phyloP scores from a whole-genome alignment of 805 yeast genomes.

The Candida oleophila region DNA sequence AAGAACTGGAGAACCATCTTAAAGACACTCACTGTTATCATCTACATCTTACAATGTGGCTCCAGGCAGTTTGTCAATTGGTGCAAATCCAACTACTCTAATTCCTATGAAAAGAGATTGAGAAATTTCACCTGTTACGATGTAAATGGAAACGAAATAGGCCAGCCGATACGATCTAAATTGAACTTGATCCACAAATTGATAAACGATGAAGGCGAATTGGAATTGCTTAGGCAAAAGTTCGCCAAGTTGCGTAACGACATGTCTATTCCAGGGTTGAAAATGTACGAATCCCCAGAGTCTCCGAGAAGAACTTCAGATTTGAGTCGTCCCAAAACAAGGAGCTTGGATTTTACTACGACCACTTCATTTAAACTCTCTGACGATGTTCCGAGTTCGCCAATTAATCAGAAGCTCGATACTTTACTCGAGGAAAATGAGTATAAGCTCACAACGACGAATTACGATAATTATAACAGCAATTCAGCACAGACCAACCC shows the following conservation, averaged over 20 bases:
- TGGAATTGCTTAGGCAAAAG: conserved; percentile 40
- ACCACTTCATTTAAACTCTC: neutral
- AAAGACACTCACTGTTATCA: conserved; percentile 52
- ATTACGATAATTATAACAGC: neutral
- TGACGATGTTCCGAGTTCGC: conserved; percentile 2
- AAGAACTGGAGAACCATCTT: conserved; percentile 40
- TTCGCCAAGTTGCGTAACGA: conserved; percentile 40
- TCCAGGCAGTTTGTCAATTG: conserved; percentile 50
- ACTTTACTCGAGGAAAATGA: conserved; percentile 1
- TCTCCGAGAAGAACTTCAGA: neutral
- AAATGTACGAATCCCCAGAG: conserved; percentile 19
- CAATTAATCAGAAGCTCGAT: neutral
- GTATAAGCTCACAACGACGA: neutral
- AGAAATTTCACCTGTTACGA: conserved; percentile 24
- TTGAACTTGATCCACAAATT: conserved; percentile 30
- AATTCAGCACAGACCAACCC: neutral
- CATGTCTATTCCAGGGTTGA: conserved; percentile 40
- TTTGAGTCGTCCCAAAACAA: conserved; percentile 9
- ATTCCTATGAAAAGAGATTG: conserved; percentile 20
- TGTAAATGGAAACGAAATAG: conserved; percentile 18
- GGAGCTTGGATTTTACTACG: conserved; percentile 27
- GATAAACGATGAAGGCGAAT: conserved; percentile 28
- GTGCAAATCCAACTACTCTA: conserved; percentile 35
- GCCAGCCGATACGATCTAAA: conserved; percentile 36
- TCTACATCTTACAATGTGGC: conserved; percentile 54